phyloP scores from a whole-genome alignment of 176 grass and related monocot species.

The Chloris gayana region DNA sequence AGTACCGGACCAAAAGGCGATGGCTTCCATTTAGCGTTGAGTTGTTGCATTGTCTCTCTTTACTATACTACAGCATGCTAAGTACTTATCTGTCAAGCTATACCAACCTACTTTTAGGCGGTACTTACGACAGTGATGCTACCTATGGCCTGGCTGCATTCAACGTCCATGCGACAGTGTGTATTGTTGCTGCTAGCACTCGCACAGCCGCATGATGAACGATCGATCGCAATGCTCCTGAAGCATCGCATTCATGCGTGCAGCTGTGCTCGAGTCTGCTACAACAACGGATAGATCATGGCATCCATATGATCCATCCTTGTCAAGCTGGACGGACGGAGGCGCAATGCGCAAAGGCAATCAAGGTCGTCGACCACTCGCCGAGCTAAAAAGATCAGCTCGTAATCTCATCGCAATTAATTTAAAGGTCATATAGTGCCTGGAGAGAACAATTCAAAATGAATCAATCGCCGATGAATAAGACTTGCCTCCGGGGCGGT shows the following conservation, averaged over 20 bases:
- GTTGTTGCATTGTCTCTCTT: not conserved
- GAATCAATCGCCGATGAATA: conserved; percentile 39
- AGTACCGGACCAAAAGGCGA: not conserved
- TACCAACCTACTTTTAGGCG: not conserved
- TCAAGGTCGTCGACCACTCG: conserved; percentile 43
- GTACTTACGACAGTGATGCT: conserved; percentile 13
- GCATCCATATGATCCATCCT: conserved; percentile 8
- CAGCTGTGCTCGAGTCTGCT: conserved; percentile 30
- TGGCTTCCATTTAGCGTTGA: not conserved
- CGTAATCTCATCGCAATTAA: conserved; percentile 46
- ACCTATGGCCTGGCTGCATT: not conserved
- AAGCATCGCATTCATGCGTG: not conserved
- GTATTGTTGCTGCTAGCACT: not conserved
- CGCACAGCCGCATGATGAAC: not conserved
- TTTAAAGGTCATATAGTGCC: conserved; percentile 44
- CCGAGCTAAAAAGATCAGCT: conserved; percentile 51
- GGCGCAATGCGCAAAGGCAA: conserved; percentile 25
- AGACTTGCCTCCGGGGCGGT: conserved; percentile 30
- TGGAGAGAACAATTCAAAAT: not conserved
- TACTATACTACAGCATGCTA: not conserved
- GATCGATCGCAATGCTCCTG: not conserved
- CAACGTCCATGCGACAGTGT: not conserved
- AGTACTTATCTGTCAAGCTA: not conserved
- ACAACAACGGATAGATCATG: not conserved
- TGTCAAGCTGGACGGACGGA: conserved; percentile 10